A percentile compares a stretch with the other conserved stretches of the same genome.
Conservation (phyloP, 306 rosid species). For the Luffa aegyptiaca region DNA sequence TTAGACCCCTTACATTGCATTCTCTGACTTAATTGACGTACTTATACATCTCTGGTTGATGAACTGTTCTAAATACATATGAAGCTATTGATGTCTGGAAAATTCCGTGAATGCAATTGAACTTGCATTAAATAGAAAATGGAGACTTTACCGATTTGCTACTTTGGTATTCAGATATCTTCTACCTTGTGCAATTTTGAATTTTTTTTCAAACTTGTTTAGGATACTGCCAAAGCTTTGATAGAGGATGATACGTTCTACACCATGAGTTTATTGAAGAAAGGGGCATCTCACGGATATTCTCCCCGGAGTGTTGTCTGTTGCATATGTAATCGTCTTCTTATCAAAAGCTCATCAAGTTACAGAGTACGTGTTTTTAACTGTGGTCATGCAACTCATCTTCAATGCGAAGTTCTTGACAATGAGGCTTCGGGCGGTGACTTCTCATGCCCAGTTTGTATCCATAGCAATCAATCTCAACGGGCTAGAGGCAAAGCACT, state of each 20-base stretch:
- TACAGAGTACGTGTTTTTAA: conserved; percentile 71
- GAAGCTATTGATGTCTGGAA: neutral
- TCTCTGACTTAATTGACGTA: neutral
- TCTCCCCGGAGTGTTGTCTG: conserved; percentile 65
- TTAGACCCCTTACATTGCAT: neutral
- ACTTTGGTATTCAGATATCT: neutral
- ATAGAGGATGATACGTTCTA: conserved; percentile 92
- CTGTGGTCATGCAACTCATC: conserved; percentile 91
- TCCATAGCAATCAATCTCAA: conserved; percentile 59
- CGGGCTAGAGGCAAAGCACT: conserved; percentile 54
- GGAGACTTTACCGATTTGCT: neutral
- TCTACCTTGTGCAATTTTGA: neutral
- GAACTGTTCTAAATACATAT: neutral
- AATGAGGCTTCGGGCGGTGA: conserved; percentile 35
- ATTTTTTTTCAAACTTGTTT: neutral
- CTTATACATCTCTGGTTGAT: neutral
- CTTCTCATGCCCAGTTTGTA: conserved; percentile 71
- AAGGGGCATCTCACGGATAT: conserved; percentile 88
- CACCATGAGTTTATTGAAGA: conserved; percentile 87
- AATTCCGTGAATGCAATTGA: neutral
- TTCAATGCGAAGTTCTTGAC: conserved; percentile 73
- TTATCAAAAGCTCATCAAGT: conserved; percentile 48
- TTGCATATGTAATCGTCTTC: conserved; percentile 62
- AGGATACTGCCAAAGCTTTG: conserved; percentile 94
- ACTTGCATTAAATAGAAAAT: neutral